Base-by-base conservation (phyloP, 495 filamentous ascomycete species). In the Trichocladium uniseriatum region DNA sequence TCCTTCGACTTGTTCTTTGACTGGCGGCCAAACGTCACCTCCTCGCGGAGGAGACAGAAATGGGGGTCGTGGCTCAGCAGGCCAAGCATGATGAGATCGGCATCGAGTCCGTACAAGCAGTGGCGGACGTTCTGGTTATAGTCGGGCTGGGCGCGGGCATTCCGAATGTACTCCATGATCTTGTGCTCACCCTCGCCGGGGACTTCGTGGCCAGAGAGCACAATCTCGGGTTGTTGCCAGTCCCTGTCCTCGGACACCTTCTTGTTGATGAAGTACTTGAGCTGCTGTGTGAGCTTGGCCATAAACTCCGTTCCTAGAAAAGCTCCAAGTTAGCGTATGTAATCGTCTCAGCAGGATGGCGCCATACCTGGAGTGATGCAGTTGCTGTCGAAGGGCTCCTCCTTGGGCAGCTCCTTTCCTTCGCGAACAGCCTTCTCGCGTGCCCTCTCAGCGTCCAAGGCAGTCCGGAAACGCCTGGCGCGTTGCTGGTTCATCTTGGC, bases 401-500 rank as follows among this genome's bases (percentile, higher is more conserved):
- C 92, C 57, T 87, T 92, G 20, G 94, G 94, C 78, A 99, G 81
- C 69, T 95, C 82, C 53, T 87, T 74, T 19, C 94, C 94, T 57
- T 96, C 84, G 28, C 70, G 64, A 39, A 96, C 82, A 14, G 94
- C 94, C 71, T 91, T 95, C 38, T 96, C 84, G 63, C 84, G 82
- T 18, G 89, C 89, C 53, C 75, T 75, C 59, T 99, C 94, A 28
- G 82, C 86, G 59, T 99, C 94, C 35, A 95, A 63, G 24, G 94
- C 94, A 20, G 91, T 97, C 49, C 94, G 82, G 66, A 99, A 99
- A 57, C 94, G 85, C 59, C 94, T 79, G 31, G 94, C 84, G 56
- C 94, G 86, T 69, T 99, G 94, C 64, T 99, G 94, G 59, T 99
- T 99, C 94, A 99, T 99, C 75, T 99, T 99, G 36, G 94, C 94